Evolutionary conservation across 805 yeast genomes (phyloP).

Genomic region (Wickerhamomyces silvicola): DNA sequence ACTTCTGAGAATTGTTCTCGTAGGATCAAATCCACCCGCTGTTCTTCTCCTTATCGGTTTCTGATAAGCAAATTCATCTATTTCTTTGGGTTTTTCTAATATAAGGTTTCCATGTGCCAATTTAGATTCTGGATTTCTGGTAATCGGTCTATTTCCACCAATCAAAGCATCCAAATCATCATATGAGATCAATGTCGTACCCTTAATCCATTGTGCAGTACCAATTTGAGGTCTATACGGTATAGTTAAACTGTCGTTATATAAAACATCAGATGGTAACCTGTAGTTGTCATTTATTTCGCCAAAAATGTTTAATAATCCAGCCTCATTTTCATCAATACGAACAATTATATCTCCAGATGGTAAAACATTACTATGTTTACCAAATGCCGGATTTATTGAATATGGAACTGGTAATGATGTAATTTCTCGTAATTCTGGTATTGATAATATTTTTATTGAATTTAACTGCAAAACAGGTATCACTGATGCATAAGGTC

Average conservation of each 20-base stretch:
- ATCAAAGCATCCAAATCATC: constrained; percentile 60
- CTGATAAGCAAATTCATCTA: constrained; percentile 31
- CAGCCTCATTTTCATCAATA: constrained; percentile 47
- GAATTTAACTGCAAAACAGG: constrained; percentile 39
- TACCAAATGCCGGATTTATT: constrained; percentile 33
- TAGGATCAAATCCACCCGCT: constrained; percentile 34
- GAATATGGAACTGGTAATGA: constrained; percentile 39
- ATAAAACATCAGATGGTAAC: constrained; percentile 48
- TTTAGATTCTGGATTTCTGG: constrained; percentile 53
- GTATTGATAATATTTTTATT: constrained; percentile 44
- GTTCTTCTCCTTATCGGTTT: constrained; percentile 40
- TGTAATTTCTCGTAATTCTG: constrained; percentile 55
- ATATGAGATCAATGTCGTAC: constrained; percentile 53
- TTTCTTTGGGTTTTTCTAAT: constrained; percentile 4
- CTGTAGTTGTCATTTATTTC: constrained; percentile 23
- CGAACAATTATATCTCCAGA: constrained; percentile 57
- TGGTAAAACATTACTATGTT: constrained; percentile 39
- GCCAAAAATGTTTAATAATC: constrained; percentile 44
- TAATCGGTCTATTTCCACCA: constrained; percentile 66
- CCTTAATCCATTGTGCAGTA: constrained; percentile 82
- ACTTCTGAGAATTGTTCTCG: constrained; percentile 33
- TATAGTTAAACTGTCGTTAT: constrained; percentile 57
- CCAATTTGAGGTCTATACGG: constrained; percentile 80
- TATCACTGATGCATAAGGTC: constrained; percentile 39
- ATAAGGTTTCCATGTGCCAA: constrained; percentile 41